Evolutionary conservation across 2,329 filamentous ascomycete genomes (phyloP).

Genomic region (Magnaporthales sp.): DNA sequence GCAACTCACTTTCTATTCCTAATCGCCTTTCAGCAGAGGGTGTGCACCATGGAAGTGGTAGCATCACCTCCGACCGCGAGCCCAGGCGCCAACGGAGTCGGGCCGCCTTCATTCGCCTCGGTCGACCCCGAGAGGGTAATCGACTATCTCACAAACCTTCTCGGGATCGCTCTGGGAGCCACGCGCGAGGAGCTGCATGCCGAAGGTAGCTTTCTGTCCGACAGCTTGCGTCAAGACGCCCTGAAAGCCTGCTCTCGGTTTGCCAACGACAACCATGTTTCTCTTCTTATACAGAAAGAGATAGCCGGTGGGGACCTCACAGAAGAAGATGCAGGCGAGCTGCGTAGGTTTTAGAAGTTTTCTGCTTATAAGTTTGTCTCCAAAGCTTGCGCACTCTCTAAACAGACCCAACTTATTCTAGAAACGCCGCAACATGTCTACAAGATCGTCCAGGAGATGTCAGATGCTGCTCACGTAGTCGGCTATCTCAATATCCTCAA

Average conservation of each 20-base stretch:
- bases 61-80: slow-evolving; percentile 34
- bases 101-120: slow-evolving; percentile 37
- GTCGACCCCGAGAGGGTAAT: slow-evolving; percentile 63
- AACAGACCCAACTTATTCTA: slow-evolving; percentile 13
- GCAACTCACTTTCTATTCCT: neutral
- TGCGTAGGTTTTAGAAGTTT: slow-evolving; percentile 22
- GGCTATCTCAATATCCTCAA: slow-evolving; percentile 87
- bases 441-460: slow-evolving; percentile 72
- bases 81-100: slow-evolving; percentile 37
- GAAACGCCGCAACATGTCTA: slow-evolving; percentile 58
- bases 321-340: slow-evolving; percentile 36
- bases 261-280: slow-evolving; percentile 77
- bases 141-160: slow-evolving; percentile 62
- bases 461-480: slow-evolving; percentile 68
- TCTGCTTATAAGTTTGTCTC: slow-evolving; percentile 17
- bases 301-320: slow-evolving; percentile 41
- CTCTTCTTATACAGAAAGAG: slow-evolving; percentile 88
- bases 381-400: neutral
- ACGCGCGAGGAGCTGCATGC: slow-evolving; percentile 70
- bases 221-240: slow-evolving; percentile 65
- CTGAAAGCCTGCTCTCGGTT: slow-evolving; percentile 82
- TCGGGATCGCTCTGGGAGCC: slow-evolving; percentile 67
- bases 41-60: slow-evolving; percentile 41
- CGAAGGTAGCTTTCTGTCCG: slow-evolving; percentile 74
- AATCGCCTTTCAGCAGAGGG: neutral